Evolutionary conservation across 1,284 basidiomycete species (phyloP).

Genomic region (Boletus mariae): DNA sequence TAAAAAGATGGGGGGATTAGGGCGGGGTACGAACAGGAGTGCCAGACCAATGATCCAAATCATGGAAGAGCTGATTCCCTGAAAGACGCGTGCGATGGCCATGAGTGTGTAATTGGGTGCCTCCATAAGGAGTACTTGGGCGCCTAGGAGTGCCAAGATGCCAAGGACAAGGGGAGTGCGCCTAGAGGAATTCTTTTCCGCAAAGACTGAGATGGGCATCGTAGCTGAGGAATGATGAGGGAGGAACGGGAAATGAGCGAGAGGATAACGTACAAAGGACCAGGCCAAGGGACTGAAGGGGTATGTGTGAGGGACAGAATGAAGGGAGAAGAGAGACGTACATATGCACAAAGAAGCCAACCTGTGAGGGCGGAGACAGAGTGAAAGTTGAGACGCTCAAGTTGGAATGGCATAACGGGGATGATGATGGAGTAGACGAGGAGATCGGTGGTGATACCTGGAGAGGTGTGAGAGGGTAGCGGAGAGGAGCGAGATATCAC

Average conservation of each 20-base stretch:
- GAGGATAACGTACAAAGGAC: constrained; percentile 43
- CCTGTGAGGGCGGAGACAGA: constrained; percentile 58
- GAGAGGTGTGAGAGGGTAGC: constrained; percentile 1
- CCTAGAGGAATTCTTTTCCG: constrained; percentile 58
- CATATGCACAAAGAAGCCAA: constrained; percentile 66
- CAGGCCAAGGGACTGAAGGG: constrained; percentile 43
- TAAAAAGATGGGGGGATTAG: not conserved
- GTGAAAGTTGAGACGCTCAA: constrained; percentile 52
- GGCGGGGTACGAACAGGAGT: constrained; percentile 47
- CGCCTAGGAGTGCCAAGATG: constrained; percentile 51
- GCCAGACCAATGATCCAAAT: constrained; percentile 76
- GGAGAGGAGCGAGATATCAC: not conserved
- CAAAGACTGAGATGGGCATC: constrained; percentile 63
- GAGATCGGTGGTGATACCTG: constrained; percentile 62
- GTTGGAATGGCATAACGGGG: constrained; percentile 73
- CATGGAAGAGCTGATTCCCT: constrained; percentile 70
- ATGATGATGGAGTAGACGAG: constrained; percentile 68
- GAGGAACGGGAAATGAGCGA: not conserved
- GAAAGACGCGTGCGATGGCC: constrained; percentile 66
- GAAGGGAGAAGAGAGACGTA: constrained; percentile 28
- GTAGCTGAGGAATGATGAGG: constrained; percentile 47
- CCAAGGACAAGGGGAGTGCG: constrained; percentile 59
- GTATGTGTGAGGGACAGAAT: not conserved
- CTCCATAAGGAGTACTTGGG: constrained; percentile 74
- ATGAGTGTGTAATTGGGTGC: constrained; percentile 68